Evolutionary conservation across 495 filamentous ascomycete species (phyloP).

Genomic region (Podospora didyma): DNA sequence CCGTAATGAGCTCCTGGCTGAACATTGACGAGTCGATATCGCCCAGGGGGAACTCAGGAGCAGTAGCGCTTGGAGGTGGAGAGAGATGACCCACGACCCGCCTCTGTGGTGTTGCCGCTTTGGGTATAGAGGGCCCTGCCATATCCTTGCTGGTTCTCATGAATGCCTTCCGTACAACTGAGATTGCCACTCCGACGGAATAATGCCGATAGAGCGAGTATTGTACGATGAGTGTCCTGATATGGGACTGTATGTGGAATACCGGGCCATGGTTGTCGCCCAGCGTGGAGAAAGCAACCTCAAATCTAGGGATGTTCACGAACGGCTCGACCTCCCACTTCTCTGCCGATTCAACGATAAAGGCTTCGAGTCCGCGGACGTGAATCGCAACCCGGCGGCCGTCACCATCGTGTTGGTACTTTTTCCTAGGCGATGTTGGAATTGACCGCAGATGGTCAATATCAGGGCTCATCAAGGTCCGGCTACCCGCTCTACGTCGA

Average conservation of each 20-base stretch:
- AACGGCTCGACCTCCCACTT: constrained; percentile 83
- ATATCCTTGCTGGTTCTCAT: constrained; percentile 40
- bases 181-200: constrained; percentile 74
- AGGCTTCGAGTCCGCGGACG: constrained; percentile 76
- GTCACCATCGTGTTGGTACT: constrained; percentile 60
- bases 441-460: constrained; percentile 52
- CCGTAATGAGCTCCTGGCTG: constrained; percentile 62
- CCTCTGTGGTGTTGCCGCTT: constrained; percentile 21
- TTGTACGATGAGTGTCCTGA: constrained; percentile 73
- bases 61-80: constrained; percentile 20
- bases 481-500: constrained; percentile 56
- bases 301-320: constrained; percentile 78
- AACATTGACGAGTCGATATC: constrained; percentile 23
- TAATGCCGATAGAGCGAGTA: constrained; percentile 96
- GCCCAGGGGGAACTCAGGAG: constrained; percentile 28
- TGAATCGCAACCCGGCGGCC: constrained; percentile 79
- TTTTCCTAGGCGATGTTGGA: constrained; percentile 59
- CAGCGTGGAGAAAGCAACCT: constrained; percentile 77
- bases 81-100: constrained; percentile 34
- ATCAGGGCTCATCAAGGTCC: constrained; percentile 53
- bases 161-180: constrained; percentile 73
- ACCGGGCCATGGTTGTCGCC: constrained; percentile 82
- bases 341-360: constrained; percentile 82
- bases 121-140: constrained; percentile 15
- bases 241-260: constrained; percentile 77